phyloP scores from a whole-genome alignment of 306 rosid genomes.

The Quercus aquifolioides region DNA sequence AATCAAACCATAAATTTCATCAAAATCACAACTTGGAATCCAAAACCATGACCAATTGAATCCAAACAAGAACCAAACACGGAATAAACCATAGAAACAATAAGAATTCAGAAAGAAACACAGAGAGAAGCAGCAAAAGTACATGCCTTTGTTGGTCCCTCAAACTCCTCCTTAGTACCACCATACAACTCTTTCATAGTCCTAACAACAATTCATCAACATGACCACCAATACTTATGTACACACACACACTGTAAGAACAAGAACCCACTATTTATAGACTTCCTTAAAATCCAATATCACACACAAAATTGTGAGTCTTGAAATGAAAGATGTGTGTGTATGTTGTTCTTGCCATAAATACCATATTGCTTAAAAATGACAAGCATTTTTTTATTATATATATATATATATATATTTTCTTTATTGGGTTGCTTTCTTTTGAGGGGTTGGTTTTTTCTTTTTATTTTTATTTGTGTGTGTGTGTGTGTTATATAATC shows the following conservation, averaged over 20 bases:
- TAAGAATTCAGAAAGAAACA: not conserved
- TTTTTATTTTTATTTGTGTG: too few relatives aligned
- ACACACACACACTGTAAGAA: not conserved
- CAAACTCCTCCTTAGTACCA: not conserved
- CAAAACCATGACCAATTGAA: not conserved
- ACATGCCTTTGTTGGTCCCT: slow-evolving; percentile 7
- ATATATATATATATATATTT: not conserved
- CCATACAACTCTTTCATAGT: not conserved
- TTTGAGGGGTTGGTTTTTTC: not conserved
- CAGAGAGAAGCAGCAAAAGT: not conserved
- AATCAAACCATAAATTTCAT: not conserved
- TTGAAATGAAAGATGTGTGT: not conserved
- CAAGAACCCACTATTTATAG: not conserved
- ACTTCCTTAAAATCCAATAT: not conserved
- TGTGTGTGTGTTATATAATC: too few relatives aligned
- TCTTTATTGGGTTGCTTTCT: not conserved
- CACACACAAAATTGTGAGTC: not conserved
- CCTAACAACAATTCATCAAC: not conserved
- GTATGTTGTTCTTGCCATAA: not conserved
- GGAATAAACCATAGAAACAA: not conserved
- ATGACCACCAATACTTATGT: not conserved
- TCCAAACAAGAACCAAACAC: not conserved
- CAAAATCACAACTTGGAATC: not conserved
- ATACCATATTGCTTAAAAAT: not conserved
- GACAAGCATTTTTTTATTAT: not conserved